A percentile compares a stretch with the other conserved stretches of the same genome.
These are phyloP conservation scores for Pseudopyrenochaeta lycopersici DNA, from an alignment of 2,329 filamentous ascomycete genomes.

Conservation along the genomic window DNA sequence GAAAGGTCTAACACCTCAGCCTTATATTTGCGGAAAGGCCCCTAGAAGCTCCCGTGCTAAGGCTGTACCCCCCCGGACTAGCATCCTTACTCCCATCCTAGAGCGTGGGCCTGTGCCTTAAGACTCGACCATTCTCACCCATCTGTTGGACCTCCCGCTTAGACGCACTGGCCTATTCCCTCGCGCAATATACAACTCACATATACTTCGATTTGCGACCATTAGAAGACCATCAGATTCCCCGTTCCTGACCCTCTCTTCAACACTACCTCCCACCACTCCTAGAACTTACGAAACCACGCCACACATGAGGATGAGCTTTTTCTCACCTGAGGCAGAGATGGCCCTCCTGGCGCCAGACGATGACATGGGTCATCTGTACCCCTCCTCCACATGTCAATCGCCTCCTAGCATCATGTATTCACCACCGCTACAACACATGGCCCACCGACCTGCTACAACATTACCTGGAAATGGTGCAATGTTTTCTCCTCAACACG, in stretches of 20 bases:
- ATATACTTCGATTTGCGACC: slow-evolving; percentile 30
- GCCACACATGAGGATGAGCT: slow-evolving; percentile 39
- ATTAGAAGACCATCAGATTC: slow-evolving; percentile 22
- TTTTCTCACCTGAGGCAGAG: slow-evolving; percentile 48
- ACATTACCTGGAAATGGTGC: slow-evolving; percentile 33
- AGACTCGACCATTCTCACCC: slow-evolving; percentile 40
- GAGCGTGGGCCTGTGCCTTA: slow-evolving; percentile 39
- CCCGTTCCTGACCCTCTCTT: slow-evolving; percentile 13
- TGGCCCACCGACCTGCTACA: slow-evolving; percentile 34
- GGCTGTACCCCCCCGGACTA: slow-evolving; percentile 42
- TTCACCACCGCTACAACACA: slow-evolving; percentile 46
- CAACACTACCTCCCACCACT: slow-evolving; percentile 12
- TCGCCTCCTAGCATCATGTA: slow-evolving; percentile 51
- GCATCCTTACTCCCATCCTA: slow-evolving; percentile 39
- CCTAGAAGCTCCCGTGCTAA: slow-evolving; percentile 42
- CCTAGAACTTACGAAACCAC: slow-evolving; percentile 8
- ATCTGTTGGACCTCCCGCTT: slow-evolving; percentile 33
- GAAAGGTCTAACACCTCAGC: slow-evolving; percentile 42
- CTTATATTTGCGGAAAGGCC: slow-evolving; percentile 45
- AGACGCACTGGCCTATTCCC: slow-evolving; percentile 39
- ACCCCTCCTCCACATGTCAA: slow-evolving; percentile 47
- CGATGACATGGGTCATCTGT: slow-evolving; percentile 45
- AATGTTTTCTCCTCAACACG: slow-evolving; percentile 40
- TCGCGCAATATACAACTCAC: slow-evolving; percentile 40
- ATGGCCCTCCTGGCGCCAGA: slow-evolving; percentile 47